Evolutionary conservation across 192 early-diverging fungal genomes (phyloP).

Genomic region (Coemansia sp.): DNA sequence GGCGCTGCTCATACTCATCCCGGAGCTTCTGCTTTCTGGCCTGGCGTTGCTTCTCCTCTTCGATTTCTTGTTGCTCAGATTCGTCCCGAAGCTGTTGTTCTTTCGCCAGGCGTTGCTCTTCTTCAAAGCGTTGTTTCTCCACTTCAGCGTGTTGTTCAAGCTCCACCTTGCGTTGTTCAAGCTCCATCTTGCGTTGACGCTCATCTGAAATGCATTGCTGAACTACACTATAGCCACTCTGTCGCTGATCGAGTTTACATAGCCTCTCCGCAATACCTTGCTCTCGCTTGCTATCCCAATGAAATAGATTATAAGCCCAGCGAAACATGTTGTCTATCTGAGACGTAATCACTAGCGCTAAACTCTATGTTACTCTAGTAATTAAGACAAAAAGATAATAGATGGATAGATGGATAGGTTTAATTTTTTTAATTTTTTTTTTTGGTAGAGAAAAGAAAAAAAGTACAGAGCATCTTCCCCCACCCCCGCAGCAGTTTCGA

Average conservation of each 20-base stretch:
- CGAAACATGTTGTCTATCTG: neutral
- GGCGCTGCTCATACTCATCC: neutral
- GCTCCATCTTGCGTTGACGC: neutral
- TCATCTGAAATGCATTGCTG: neutral
- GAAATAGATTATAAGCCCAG: neutral
- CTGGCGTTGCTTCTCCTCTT: neutral
- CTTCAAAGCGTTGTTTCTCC: no score
- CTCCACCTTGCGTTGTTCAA: neutral
- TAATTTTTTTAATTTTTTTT: neutral
- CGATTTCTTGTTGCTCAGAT: neutral
- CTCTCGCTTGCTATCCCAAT: neutral
- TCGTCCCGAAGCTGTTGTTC: neutral
- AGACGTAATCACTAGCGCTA: neutral
- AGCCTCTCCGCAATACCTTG: neutral
- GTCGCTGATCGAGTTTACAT: neutral
- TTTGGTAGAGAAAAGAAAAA: neutral
- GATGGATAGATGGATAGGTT: neutral
- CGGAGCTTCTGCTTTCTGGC: neutral
- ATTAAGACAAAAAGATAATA: neutral
- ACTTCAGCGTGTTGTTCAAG: neutral
- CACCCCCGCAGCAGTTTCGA: neutral
- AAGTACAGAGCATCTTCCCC: neutral
- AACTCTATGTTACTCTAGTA: no score
- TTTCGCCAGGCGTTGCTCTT: neutral
- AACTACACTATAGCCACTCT: neutral